Percentiles rank a stretch among this genome's conserved stretches.
phyloP scores from a whole-genome alignment of 2,329 filamentous ascomycete species.

The Salinomyces thailandicus region DNA sequence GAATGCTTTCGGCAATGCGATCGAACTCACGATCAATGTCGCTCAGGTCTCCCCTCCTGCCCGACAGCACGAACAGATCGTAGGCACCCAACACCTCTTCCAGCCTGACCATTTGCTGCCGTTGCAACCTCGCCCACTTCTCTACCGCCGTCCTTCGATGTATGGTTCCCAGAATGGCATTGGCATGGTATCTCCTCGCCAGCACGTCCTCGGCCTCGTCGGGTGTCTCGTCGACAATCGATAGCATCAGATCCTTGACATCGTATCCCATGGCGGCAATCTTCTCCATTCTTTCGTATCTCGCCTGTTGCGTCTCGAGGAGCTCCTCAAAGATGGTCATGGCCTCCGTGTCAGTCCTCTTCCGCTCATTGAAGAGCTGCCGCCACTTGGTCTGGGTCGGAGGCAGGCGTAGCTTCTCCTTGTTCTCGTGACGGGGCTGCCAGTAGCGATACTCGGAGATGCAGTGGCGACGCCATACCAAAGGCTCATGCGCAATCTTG shows the following conservation, averaged over 20 bases:
- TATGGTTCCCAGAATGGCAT: constrained; percentile 63
- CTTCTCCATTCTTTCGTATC: constrained; percentile 57
- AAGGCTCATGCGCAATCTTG: constrained; percentile 55
- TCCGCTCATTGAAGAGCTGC: constrained; percentile 30
- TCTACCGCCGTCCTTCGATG: constrained; percentile 70
- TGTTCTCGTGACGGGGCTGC: constrained; percentile 55
- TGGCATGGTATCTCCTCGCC: constrained; percentile 67
- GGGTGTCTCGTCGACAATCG: constrained; percentile 52
- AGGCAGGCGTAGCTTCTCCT: constrained; percentile 39
- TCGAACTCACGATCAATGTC: constrained; percentile 55
- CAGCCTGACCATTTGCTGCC: constrained; percentile 46
- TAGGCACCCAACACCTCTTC: constrained; percentile 72
- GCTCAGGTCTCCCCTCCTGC: constrained; percentile 60
- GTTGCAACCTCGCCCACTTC: constrained; percentile 56
- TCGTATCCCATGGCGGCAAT: constrained; percentile 72
- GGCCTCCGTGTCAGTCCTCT: constrained; percentile 26
- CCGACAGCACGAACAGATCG: constrained; percentile 77
- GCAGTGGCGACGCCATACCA: constrained; percentile 76
- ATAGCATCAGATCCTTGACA: constrained; percentile 66
- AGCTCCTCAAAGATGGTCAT: constrained; percentile 50
- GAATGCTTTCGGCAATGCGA: constrained; percentile 48
- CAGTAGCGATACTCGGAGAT: constrained; percentile 60
- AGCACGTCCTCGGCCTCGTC: constrained; percentile 61
- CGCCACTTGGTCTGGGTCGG: constrained; percentile 52
- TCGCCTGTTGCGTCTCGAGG: constrained; percentile 57